Evolutionary conservation across 805 yeast genomes (phyloP).

Genomic region (Myxozyma kluyveri): DNA sequence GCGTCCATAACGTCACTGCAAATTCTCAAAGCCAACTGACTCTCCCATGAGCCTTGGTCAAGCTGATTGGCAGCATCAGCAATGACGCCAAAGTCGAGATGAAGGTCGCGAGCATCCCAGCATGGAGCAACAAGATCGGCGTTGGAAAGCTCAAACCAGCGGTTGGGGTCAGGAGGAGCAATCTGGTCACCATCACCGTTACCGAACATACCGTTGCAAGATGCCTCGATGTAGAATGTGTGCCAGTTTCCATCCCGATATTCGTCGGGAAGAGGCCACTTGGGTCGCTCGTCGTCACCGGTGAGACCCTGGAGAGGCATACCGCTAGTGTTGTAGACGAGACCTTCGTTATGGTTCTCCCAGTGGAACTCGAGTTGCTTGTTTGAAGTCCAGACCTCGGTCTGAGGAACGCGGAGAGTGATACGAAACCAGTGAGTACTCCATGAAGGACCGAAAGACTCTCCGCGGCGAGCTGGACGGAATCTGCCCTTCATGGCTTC

Average conservation of each 20-base stretch:
- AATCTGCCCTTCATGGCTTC: slow-evolving; percentile 52
- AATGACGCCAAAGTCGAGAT: slow-evolving; percentile 80
- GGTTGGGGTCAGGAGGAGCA: slow-evolving; percentile 67
- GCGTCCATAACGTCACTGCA: slow-evolving; percentile 78
- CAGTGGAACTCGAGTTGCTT: slow-evolving; percentile 39
- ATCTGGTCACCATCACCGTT: slow-evolving; percentile 56
- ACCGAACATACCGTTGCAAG: slow-evolving; percentile 95
- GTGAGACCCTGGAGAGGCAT: slow-evolving; percentile 79
- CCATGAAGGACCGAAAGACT: slow-evolving; percentile 92
- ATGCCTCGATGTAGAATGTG: slow-evolving; percentile 76
- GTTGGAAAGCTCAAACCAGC: slow-evolving; percentile 60
- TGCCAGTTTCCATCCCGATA: slow-evolving; percentile 55
- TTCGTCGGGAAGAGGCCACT: slow-evolving; percentile 61
- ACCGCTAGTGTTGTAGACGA: slow-evolving; percentile 67
- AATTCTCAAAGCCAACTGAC: slow-evolving; percentile 75
- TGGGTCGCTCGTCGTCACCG: slow-evolving; percentile 70
- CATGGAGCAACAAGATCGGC: slow-evolving; percentile 85
- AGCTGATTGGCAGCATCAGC: slow-evolving; percentile 90
- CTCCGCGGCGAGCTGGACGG: slow-evolving; percentile 52
- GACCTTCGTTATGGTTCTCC: slow-evolving; percentile 80
- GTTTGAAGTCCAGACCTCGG: slow-evolving; percentile 30
- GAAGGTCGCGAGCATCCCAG: slow-evolving; percentile 71
- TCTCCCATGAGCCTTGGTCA: slow-evolving; percentile 72
- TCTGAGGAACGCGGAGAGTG: slow-evolving; percentile 58
- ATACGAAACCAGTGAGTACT: slow-evolving; percentile 91